Evolutionary conservation across 805 yeast genomes (phyloP).

Genomic region (Candida dajiaensis): DNA sequence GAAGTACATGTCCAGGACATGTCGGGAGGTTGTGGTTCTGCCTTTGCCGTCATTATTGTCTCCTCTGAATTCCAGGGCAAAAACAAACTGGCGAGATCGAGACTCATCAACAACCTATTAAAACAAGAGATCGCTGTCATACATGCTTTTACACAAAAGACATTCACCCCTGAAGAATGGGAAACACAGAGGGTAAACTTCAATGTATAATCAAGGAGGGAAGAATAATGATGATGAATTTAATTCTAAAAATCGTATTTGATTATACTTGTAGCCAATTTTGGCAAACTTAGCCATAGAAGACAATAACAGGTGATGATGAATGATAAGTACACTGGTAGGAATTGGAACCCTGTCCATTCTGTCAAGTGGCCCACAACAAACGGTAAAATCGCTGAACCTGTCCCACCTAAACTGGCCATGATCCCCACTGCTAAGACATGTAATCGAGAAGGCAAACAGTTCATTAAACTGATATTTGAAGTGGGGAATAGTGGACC

Average conservation of each 20-base stretch:
- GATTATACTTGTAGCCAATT: neutral
- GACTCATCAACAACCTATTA: conserved; percentile 74
- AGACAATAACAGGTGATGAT: conserved; percentile 8
- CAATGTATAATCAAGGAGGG: conserved; percentile 3
- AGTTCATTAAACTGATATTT: conserved; percentile 54
- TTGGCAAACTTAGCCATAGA: conserved; percentile 9
- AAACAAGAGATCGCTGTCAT: conserved; percentile 81
- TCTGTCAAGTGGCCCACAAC: conserved; percentile 42
- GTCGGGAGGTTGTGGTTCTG: conserved; percentile 92
- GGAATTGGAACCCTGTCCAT: conserved; percentile 20
- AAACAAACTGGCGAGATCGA: conserved; percentile 79
- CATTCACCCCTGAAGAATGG: conserved; percentile 90
- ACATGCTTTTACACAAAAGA: conserved; percentile 95
- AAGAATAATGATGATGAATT: no score
- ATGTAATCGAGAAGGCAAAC: conserved; percentile 55
- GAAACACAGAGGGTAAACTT: conserved; percentile 22
- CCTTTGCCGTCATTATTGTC: conserved; percentile 90
- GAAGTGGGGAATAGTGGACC: conserved; percentile 76
- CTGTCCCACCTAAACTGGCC: conserved; percentile 77
- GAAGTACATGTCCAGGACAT: conserved; percentile 72
- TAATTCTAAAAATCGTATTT: conserved; percentile 6
- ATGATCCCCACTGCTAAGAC: conserved; percentile 68
- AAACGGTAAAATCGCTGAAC: conserved; percentile 73
- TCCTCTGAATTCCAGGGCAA: conserved; percentile 66
- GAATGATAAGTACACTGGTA: conserved; percentile 19